Conservation (phyloP, 768 basidiomycete genomes). For the Trametes coccinea region DNA sequence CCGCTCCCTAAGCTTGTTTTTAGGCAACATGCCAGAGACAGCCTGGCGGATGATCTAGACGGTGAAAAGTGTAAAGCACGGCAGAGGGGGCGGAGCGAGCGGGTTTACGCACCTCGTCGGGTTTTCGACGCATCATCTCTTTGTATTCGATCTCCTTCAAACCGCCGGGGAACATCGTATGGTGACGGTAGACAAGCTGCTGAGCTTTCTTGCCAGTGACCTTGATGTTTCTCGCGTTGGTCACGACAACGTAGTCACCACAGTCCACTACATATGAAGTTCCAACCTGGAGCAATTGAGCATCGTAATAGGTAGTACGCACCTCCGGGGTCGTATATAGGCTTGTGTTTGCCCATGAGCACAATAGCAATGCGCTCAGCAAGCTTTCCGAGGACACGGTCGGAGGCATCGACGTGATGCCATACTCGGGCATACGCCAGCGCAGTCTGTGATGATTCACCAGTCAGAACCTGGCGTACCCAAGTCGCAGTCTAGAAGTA, state of each 20-base stretch:
- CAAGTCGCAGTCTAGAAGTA: constrained; percentile 10
- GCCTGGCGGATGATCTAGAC: constrained; percentile 90
- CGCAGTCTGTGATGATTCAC: constrained; percentile 66
- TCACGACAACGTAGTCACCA: constrained; percentile 97
- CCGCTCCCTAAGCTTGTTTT: constrained; percentile 91
- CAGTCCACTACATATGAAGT: constrained; percentile 69
- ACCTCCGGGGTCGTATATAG: constrained; percentile 93
- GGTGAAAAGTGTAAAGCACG: background rate
- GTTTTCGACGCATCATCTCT: constrained; percentile 80
- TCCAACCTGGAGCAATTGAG: background rate
- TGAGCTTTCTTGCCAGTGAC: constrained; percentile 89
- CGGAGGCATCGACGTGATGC: constrained; percentile 92
- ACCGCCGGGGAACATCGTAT: constrained; percentile 92
- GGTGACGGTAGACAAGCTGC: constrained; percentile 85
- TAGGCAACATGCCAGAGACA: constrained; percentile 97
- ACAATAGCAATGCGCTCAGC: constrained; percentile 93
- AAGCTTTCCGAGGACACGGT: constrained; percentile 91
- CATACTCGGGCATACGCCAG: constrained; percentile 94
- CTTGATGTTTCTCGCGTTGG: constrained; percentile 79
- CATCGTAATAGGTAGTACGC: constrained; percentile 28
- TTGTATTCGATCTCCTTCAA: constrained; percentile 88
- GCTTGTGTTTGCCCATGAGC: constrained; percentile 99
- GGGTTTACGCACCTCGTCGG: constrained; percentile 75
- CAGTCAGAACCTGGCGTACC: background rate
- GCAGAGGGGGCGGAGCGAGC: constrained; percentile 1